Evolutionary conservation across 345 rosid species (phyloP).

Genomic region (Lumnitzera littorea): DNA sequence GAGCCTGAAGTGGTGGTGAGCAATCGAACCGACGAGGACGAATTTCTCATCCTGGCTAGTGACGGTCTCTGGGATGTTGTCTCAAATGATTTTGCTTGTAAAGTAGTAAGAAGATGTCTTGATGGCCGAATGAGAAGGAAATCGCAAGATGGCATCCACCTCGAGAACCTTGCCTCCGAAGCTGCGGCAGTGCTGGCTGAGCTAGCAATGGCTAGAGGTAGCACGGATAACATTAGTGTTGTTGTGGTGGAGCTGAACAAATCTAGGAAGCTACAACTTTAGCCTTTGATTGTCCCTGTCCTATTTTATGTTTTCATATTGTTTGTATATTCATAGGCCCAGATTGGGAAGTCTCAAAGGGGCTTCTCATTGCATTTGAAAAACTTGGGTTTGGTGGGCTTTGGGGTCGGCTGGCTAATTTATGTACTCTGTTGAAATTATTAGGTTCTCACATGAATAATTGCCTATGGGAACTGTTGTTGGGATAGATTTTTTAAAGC

Average conservation of each 20-base stretch:
- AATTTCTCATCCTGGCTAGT: slow-evolving; percentile 64
- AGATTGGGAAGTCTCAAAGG: too few species aligned
- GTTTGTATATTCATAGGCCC: too few species aligned
- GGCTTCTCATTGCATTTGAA: too few species aligned
- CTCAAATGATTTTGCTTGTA: slow-evolving; percentile 57
- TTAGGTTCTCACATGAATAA: too few species aligned
- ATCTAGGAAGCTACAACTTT: not conserved
- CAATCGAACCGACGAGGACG: slow-evolving; percentile 35
- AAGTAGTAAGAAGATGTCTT: slow-evolving; percentile 48
- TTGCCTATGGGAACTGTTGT: too few species aligned
- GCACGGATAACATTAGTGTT: slow-evolving; percentile 34
- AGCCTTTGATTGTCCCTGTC: not conserved
- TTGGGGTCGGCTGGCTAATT: too few species aligned
- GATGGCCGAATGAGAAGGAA: slow-evolving; percentile 26
- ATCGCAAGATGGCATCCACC: not conserved
- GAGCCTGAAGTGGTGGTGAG: slow-evolving; percentile 44
- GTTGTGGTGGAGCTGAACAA: slow-evolving; percentile 38
- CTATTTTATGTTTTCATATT: too few species aligned
- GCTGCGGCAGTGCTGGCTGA: slow-evolving; percentile 25
- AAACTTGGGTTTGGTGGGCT: too few species aligned
- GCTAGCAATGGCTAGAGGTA: slow-evolving; percentile 33
- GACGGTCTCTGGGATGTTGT: slow-evolving; percentile 81
- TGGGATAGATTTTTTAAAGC: too few species aligned
- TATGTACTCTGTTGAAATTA: too few species aligned
- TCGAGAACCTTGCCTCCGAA: slow-evolving; percentile 19